Conservation (phyloP, 2,329 filamentous ascomycete genomes). For the Trichophyton equinum region DNA sequence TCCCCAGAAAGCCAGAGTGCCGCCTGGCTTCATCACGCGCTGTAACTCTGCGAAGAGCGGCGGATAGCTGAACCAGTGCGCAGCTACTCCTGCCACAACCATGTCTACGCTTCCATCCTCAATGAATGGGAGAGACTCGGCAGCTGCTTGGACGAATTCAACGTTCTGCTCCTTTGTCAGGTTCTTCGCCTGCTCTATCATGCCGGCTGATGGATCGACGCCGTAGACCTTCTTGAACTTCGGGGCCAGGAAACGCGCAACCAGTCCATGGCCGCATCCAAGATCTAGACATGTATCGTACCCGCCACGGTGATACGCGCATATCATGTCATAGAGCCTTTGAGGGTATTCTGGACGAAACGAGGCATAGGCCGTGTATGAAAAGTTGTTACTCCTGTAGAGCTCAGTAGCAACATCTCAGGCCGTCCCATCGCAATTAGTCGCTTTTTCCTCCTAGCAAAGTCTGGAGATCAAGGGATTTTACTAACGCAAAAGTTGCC, state of each 20-base stretch:
- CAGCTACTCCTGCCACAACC: constrained; percentile 42
- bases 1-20: constrained; percentile 52
- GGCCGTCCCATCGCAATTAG: not conserved
- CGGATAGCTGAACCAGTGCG: constrained; percentile 54
- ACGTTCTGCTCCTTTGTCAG: constrained; percentile 29
- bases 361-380: constrained; percentile 49
- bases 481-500: constrained; percentile 8
- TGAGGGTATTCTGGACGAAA: constrained; percentile 49
- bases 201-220: constrained; percentile 15
- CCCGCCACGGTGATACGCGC: constrained; percentile 41
- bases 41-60: constrained; percentile 44
- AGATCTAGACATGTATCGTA: constrained; percentile 40
- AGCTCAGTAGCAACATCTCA: not conserved
- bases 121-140: constrained; percentile 44
- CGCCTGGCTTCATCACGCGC: constrained; percentile 42
- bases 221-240: constrained; percentile 42
- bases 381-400: constrained; percentile 3
- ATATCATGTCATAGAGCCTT: constrained; percentile 41
- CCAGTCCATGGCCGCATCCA: constrained; percentile 51
- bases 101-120: constrained; percentile 41
- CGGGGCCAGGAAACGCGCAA: constrained; percentile 43
- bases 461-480: not conserved
- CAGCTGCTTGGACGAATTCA: constrained; percentile 38
- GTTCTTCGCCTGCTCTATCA: constrained; percentile 22
- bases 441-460: not conserved